Evolutionary conservation across 2,329 filamentous ascomycete species (phyloP), one percentile per base, ranked within the genome.

Genomic region (Colletotrichum liaoningense): DNA sequence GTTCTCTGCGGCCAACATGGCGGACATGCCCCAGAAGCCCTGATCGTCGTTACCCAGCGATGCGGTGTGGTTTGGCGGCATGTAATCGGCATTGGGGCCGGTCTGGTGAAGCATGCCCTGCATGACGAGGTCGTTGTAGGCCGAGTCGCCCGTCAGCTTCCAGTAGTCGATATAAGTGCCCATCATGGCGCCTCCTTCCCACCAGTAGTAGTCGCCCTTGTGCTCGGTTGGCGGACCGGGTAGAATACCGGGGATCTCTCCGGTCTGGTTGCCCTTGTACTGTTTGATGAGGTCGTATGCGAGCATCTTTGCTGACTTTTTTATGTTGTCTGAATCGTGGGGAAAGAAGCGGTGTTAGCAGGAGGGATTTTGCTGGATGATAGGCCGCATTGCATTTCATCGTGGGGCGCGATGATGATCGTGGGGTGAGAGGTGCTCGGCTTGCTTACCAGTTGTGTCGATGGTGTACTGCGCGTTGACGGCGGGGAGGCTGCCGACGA

Each of bases 161-260:
- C 91, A 93, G 80, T 94, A 94, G 81, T 94, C 91, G 56, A 94
- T 86, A 77, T 93, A 84, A 1, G 91, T 89, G 75, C 91, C 90
- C 87, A 93, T 93, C 83, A 94, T 86, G 16, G 91, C 90, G 65
- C 91, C 90, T 5, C 90, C 90, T 79, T 94, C 90, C 92, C 92
- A 94, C 92, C 92, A 94, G 85, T 93, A 94, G 80, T 92, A 93
- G 74, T 88, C 85, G 75, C 88, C 88, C 75, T 82, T 76, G 78
- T 79, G 75, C 38, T 79, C 78, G 1, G 80, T 79, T 76, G 89
- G 89, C 67, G 89, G 89, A 0, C 88, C 89, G 1, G 89, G 88
- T 12, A 91, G 80, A 76, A 90, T 90, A 42, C 89, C 89, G 8
- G 89, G 88, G 19, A 86, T 87, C 78, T 85, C 81, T 67, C 88